phyloP scores from a whole-genome alignment of 306 rosid species.

The Abrus precatorius region DNA sequence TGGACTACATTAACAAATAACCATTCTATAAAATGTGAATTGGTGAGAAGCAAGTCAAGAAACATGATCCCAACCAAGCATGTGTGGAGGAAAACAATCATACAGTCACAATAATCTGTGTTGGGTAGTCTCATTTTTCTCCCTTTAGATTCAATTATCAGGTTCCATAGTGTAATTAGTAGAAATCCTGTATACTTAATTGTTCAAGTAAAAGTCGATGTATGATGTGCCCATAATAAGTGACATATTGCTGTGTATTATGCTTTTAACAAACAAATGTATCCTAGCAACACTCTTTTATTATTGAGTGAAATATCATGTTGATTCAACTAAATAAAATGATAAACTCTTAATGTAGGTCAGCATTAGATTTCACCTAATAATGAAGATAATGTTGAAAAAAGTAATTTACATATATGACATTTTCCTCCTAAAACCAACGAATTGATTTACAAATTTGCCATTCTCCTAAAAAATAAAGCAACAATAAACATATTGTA shows the following conservation, averaged over 20 bases:
- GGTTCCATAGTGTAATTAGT: neutral
- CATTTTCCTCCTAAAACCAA: conserved; percentile 46
- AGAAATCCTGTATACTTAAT: neutral
- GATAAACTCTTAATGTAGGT: neutral
- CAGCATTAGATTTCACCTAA: neutral
- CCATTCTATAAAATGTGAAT: neutral
- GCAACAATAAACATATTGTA: conserved; percentile 27
- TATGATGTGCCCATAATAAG: neutral
- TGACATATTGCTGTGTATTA: neutral
- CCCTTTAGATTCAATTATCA: neutral
- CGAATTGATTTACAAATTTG: conserved; percentile 52
- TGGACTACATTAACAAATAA: neutral
- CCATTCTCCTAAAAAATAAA: conserved; percentile 33
- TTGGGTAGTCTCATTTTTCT: neutral
- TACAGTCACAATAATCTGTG: neutral
- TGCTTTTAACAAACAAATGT: conserved; percentile 5
- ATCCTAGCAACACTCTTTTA: neutral
- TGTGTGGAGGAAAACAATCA: neutral
- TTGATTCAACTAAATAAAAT: neutral
- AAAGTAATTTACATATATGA: conserved; percentile 49
- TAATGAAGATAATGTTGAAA: neutral
- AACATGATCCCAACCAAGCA: neutral
- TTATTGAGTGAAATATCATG: neutral
- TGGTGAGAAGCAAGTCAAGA: no score
- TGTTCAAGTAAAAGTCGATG: conserved; percentile 10